Evolutionary conservation across 1,284 basidiomycete genomes (phyloP).

Genomic region (Coriolopsis trogii): DNA sequence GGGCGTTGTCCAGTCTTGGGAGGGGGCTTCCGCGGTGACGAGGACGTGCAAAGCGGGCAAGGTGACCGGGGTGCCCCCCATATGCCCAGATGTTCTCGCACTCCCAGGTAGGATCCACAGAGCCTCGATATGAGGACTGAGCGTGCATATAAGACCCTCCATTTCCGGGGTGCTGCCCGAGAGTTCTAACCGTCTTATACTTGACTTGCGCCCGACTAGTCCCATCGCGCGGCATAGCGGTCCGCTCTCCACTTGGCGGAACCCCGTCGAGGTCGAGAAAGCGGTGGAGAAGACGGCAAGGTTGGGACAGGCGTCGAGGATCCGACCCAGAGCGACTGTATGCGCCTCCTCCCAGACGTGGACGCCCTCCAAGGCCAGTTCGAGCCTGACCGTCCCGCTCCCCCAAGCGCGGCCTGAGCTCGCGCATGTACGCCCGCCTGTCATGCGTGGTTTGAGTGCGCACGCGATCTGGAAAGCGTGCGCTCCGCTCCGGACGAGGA

Average conservation of each 20-base stretch:
- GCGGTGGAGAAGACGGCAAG: constrained; percentile 36
- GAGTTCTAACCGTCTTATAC: constrained; percentile 22
- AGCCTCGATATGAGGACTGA: constrained; percentile 12
- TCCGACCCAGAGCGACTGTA: constrained; percentile 27
- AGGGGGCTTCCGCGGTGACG: constrained; percentile 3
- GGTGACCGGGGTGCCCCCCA: constrained; percentile 13
- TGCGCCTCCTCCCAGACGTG: constrained; percentile 33
- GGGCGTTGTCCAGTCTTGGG: constrained; percentile 11
- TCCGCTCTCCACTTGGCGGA: constrained; percentile 7
- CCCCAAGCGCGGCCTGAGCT: constrained; percentile 8
- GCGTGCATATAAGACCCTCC: constrained; percentile 1
- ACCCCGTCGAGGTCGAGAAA: constrained; percentile 28
- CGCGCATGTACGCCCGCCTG: too few relatives aligned
- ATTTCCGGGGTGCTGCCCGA: constrained; percentile 6
- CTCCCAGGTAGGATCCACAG: constrained; percentile 17
- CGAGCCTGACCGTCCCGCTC: constrained; percentile 31
- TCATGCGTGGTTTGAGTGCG: constrained; percentile 13
- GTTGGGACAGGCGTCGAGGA: constrained; percentile 34
- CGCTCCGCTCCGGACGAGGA: constrained; percentile 34
- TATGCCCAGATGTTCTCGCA: not conserved
- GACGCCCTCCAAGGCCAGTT: constrained; percentile 36
- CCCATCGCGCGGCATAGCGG: constrained; percentile 8
- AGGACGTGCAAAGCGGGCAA: constrained; percentile 6
- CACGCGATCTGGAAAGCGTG: constrained; percentile 31
- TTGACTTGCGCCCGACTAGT: constrained; percentile 1